Evolutionary conservation across 2,329 filamentous ascomycete species (phyloP), one percentile per base, ranked within the genome.

Genomic region (Fusarium citri): DNA sequence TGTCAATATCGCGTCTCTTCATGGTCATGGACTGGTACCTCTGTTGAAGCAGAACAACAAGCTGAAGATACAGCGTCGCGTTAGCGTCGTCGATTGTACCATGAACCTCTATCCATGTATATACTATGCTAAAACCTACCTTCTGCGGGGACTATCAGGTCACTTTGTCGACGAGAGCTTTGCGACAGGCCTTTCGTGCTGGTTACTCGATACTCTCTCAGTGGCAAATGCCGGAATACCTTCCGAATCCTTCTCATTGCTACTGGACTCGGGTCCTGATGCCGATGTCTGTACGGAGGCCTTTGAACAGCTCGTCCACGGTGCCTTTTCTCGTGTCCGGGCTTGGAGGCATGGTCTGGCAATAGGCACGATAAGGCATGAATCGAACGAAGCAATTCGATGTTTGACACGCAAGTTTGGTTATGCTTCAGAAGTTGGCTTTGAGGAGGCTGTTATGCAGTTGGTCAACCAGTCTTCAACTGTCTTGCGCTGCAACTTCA

Each of bases 41-140:
- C 66, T 68, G 0, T 56, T 59, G 3, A 51, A 30, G 4, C 66
- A 73, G 15, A 73, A 72, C 5, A 28, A 28, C 1, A 7, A 18
- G 0, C 58, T 73, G 6, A 57, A 31, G 4, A 49, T 71, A 6
- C n/a, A 70, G 18, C 66, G 60, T 5, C 66, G 48, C 5, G 55
- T 66, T 5, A 66, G 22, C 2, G 3, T 73, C 3, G 43, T 56
- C 0, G 23, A 46, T 10, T 47, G 43, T 0, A 18, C 45, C 0
- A 43, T 49, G 16, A 16, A 8, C 4, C 0, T 8, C 2, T 1
- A 11, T 25, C 10, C 7, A 2, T 0, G 2, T 6, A 0, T n/a
- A 6, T 3, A 2, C n/a, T n/a, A n/a, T n/a, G n/a, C n/a, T n/a
- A n/a, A n/a, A n/a, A n/a, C n/a, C n/a, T n/a, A n/a, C n/a, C n/a